Evolutionary conservation across 1,139 yeast species (phyloP).

Genomic region (Yamadazyma oceani): DNA sequence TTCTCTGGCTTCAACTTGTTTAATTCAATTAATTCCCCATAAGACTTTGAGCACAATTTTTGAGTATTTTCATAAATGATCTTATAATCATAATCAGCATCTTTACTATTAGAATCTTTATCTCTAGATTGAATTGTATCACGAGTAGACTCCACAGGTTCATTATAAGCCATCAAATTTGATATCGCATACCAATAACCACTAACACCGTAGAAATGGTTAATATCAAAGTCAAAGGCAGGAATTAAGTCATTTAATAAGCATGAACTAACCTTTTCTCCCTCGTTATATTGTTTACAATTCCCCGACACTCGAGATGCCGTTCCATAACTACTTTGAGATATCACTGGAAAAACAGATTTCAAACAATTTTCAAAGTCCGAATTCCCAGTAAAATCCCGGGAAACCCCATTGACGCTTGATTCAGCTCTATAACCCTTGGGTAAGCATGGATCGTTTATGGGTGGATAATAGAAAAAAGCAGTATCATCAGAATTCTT

Average conservation of each 20-base stretch:
- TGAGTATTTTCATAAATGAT: slow-evolving; percentile 44
- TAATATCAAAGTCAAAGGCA: slow-evolving; percentile 63
- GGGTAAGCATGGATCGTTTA: slow-evolving; percentile 67
- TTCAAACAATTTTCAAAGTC: slow-evolving; percentile 56
- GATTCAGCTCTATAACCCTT: slow-evolving; percentile 33
- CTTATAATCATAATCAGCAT: slow-evolving; percentile 33
- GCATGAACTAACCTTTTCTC: slow-evolving; percentile 44
- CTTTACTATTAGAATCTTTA: slow-evolving; percentile 9
- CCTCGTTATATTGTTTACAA: slow-evolving; percentile 33
- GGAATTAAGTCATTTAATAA: slow-evolving; percentile 59
- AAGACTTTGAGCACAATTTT: slow-evolving; percentile 44
- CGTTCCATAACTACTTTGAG: slow-evolving; percentile 30
- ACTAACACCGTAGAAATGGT: slow-evolving; percentile 75
- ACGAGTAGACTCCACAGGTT: slow-evolving; percentile 9
- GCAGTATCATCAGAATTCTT: slow-evolving; percentile 13
- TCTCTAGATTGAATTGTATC: neutral
- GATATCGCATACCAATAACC: slow-evolving; percentile 79
- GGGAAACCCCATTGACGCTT: slow-evolving; percentile 23
- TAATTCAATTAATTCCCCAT: slow-evolving; percentile 42
- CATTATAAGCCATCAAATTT: slow-evolving; percentile 38
- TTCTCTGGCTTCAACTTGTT: slow-evolving; percentile 27
- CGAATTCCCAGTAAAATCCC: slow-evolving; percentile 58
- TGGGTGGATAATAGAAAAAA: slow-evolving; percentile 24
- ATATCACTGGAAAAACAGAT: slow-evolving; percentile 54
- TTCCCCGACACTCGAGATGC: slow-evolving; percentile 18